Base-by-base conservation (phyloP, 805 yeast genomes). In the Torulaspora gathmanii region DNA sequence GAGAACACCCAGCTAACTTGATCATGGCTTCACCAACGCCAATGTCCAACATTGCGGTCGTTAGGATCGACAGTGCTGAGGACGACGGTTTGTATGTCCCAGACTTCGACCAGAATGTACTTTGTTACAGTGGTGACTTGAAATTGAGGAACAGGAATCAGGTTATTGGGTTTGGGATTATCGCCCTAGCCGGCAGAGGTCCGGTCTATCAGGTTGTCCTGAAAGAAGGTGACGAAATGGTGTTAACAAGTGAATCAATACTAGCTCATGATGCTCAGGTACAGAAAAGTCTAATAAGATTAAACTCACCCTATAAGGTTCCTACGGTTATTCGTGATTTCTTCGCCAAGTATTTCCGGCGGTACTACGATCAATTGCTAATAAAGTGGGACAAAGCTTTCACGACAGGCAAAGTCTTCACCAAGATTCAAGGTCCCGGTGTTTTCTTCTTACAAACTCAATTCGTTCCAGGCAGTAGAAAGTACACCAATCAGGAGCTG, bases 391-490 rank as follows among this genome's bases (percentile, higher is more conserved):
- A 49, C 16, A 52, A 47, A 20, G 7, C 48, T 3, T 46, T 54
- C 13, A 38, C 42, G 10, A 53, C 46, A 28, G 55, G 55, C 28
- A 58, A 53, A 23, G 33, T 54, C 9, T 60, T 53, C 44, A 54
- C 52, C 20, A 54, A 56, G 40, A 38, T 64, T 9, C 33, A 49
- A 35, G 71, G 71, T 1, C 67, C 68, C 2, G 69, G 70, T 1
- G 53, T 51, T 1, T 41, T 65, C 2, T 47, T 64, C 16, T 37
- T 67, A 7, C 65, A 63, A 39, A 54, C 57, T 39, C 40, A 52
- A 3, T 49, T 47, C 23, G 33, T 40, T 3, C 49, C 55, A 7
- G 52, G 48, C 6, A 31, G 50, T 6, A 47, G 41, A 39, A 25
- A 23, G 23, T 47, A 40, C 30, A 37, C 49, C 20, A 51, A 49